Percentiles rank a stretch among this genome's conserved stretches.
These are phyloP conservation scores for Rosa hybrid DNA, from an alignment of 331 rosid genomes.

Conservation along the genomic window DNA sequence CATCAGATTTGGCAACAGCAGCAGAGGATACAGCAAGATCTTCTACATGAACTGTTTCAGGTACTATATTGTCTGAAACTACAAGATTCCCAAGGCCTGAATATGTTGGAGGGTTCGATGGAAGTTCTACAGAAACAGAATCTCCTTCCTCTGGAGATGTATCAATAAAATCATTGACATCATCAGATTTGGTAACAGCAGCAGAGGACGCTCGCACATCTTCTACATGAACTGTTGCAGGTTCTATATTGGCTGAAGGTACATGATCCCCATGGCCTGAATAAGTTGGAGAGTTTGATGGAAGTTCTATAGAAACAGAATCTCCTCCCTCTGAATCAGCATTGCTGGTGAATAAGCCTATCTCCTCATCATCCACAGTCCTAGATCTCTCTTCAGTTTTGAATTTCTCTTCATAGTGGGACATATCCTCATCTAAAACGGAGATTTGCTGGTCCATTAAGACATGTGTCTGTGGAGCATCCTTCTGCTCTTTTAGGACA, in stretches of 20 bases:
- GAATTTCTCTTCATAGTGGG: slow-evolving; percentile 30
- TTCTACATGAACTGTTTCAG: slow-evolving; percentile 38
- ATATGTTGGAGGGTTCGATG: slow-evolving; percentile 30
- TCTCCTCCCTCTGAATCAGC: slow-evolving; percentile 34
- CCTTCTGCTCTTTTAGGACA: slow-evolving; percentile 34
- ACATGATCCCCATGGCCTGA: slow-evolving; percentile 28
- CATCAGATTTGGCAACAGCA: slow-evolving; percentile 27
- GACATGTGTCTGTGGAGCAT: slow-evolving; percentile 28
- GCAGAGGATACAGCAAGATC: slow-evolving; percentile 34
- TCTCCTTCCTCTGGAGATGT: slow-evolving; percentile 25
- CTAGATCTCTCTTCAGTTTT: slow-evolving; percentile 37
- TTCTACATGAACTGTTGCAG: slow-evolving; percentile 37
- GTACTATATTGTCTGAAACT: slow-evolving; percentile 33
- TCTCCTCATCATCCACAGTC: slow-evolving; percentile 38
- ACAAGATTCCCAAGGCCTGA: slow-evolving; percentile 26
- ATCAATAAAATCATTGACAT: slow-evolving; percentile 23
- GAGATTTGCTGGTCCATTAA: slow-evolving; percentile 34
- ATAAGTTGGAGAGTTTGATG: slow-evolving; percentile 30
- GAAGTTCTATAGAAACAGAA: slow-evolving; percentile 33
- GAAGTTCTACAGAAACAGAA: slow-evolving; percentile 34
- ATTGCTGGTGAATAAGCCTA: slow-evolving; percentile 32
- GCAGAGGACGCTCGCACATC: slow-evolving; percentile 35
- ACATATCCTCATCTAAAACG: slow-evolving; percentile 27
- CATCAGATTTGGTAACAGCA: slow-evolving; percentile 28
- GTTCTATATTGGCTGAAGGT: slow-evolving; percentile 31